These are phyloP conservation scores for Entomortierella chlamydospora DNA, from an alignment of 192 early-diverging fungal species.

Conservation along the genomic window DNA sequence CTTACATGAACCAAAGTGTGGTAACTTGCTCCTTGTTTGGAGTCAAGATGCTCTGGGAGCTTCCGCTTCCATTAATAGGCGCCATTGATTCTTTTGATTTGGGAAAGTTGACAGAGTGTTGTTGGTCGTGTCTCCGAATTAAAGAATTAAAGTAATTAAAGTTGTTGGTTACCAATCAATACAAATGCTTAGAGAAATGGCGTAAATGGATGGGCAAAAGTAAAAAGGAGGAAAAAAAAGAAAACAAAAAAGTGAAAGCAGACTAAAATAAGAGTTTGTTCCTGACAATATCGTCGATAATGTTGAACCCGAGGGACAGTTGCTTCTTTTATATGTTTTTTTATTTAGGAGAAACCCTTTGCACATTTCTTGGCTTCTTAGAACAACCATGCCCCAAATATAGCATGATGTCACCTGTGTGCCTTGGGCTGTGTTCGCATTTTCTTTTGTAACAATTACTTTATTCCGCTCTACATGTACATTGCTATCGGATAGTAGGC, in stretches of 20 bases:
- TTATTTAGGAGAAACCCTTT: too few species aligned
- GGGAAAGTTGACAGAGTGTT: too few species aligned
- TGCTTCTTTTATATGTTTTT: too few species aligned
- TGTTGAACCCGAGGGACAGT: too few species aligned
- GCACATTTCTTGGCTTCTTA: too few species aligned
- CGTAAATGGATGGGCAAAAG: neutral
- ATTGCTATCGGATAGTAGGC: neutral
- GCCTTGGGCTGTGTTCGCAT: too few species aligned
- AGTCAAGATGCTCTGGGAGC: conserved; percentile 14
- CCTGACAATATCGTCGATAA: neutral
- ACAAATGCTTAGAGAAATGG: neutral
- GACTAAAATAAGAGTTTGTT: neutral
- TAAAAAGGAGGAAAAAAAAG: neutral
- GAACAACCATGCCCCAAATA: too few species aligned
- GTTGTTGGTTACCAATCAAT: too few species aligned
- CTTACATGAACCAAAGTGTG: conserved; percentile 51
- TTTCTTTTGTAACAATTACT: neutral
- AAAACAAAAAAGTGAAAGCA: neutral
- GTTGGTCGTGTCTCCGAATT: too few species aligned
- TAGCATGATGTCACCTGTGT: neutral
- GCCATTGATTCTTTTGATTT: conserved; percentile 16
- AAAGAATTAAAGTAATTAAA: too few species aligned
- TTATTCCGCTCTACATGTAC: neutral
- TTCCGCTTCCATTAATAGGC: conserved; percentile 19
- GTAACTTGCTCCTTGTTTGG: conserved; percentile 48